These are phyloP conservation scores for Sporothrix curviconia DNA, from an alignment of 2,329 filamentous ascomycete species.

Conservation along the genomic window DNA sequence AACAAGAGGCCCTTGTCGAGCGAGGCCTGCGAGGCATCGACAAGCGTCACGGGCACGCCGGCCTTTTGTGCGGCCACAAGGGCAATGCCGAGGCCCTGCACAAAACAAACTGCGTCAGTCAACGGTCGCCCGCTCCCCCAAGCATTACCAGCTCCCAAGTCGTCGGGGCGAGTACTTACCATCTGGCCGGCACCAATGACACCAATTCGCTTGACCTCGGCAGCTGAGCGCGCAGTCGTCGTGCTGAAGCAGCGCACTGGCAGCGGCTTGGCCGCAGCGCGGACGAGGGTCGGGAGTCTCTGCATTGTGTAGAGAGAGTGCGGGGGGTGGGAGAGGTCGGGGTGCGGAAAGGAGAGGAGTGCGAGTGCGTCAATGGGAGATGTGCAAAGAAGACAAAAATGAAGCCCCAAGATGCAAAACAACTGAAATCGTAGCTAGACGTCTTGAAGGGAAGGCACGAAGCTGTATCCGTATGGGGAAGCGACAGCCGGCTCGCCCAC, in stretches of 20 bases:
- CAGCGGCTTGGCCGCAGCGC: slow-evolving; percentile 13
- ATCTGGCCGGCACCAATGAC: slow-evolving; percentile 95
- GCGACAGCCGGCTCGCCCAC: background rate
- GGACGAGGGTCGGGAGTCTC: slow-evolving; percentile 6
- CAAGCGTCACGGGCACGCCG: slow-evolving; percentile 72
- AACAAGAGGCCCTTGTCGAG: slow-evolving; percentile 87
- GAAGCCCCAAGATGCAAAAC: background rate
- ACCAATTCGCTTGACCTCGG: slow-evolving; percentile 78
- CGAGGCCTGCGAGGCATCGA: slow-evolving; percentile 78
- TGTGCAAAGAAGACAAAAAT: background rate
- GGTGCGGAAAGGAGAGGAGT: background rate
- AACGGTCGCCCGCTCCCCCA: no score
- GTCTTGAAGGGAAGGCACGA: background rate
- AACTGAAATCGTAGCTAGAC: background rate
- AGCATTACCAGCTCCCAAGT: background rate
- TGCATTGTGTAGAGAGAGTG: slow-evolving; percentile 1
- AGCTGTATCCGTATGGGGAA: background rate
- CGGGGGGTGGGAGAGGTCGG: background rate
- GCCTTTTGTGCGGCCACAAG: slow-evolving; percentile 85
- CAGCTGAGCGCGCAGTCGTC: slow-evolving; percentile 49
- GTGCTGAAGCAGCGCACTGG: slow-evolving; percentile 54
- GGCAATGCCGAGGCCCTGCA: slow-evolving; percentile 92
- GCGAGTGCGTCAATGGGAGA: background rate
- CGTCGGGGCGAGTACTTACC: slow-evolving; percentile 47
- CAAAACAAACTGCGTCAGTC: background rate